Evolutionary conservation across 2,329 filamentous ascomycete genomes (phyloP).

Genomic region (Pseudohalonectria lignicola): DNA sequence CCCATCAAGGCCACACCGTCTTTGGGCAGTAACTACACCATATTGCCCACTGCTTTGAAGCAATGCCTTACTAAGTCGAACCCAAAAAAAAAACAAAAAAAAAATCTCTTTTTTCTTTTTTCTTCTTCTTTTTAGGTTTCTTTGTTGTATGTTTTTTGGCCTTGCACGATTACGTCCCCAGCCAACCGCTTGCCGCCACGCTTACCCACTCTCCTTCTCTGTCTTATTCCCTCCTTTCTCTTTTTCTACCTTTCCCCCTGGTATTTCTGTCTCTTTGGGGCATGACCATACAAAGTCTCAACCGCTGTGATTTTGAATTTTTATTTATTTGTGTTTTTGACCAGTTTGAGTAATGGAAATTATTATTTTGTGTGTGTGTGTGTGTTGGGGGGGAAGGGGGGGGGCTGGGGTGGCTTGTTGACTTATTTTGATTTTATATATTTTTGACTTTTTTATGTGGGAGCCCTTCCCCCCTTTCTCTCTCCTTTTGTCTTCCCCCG

Average conservation of each 20-base stretch:
- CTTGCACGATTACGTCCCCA: no score
- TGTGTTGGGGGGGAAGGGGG: no score
- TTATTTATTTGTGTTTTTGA: background rate
- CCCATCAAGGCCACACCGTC: constrained; percentile 22
- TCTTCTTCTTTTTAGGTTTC: background rate
- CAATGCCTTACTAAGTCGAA: no score
- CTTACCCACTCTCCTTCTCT: background rate
- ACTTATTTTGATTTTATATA: no score
- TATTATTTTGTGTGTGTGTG: no score
- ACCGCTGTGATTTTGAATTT: background rate
- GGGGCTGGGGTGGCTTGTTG: no score
- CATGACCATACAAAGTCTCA: background rate
- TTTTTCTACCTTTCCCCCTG: background rate
- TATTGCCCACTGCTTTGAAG: no score
- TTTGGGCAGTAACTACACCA: constrained; percentile 19
- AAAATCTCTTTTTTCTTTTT: background rate
- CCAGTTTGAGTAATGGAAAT: no score
- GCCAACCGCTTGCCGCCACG: no score
- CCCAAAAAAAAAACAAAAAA: background rate
- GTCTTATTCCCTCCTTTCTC: background rate
- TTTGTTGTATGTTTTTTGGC: background rate
- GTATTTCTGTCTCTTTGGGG: background rate
- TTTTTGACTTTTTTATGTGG: no score
- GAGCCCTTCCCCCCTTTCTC: no score
- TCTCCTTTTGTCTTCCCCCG: no score